Evolutionary conservation across 176 grass and related monocot genomes (phyloP), one percentile per base, ranked within the genome.

Genomic region (Carex parvula): DNA sequence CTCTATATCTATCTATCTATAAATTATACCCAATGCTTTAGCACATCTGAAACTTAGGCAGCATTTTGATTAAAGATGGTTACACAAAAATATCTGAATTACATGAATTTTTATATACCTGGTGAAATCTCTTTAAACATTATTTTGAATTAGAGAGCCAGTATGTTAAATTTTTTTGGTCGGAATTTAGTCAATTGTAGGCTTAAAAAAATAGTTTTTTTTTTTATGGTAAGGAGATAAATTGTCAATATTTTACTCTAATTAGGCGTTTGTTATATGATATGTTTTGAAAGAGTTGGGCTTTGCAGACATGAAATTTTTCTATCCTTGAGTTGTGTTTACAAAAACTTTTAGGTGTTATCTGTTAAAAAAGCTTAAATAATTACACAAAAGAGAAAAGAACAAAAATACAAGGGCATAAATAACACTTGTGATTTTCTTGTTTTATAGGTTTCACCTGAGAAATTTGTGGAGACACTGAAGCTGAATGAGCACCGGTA

Each of bases 401-500:
- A 48, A 55, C 13, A 52, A 55, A 30, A 56, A 12, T 77, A 55
- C 15, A 18, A 42, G 17, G 73, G 73, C 24, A 56, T 77, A 17
- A 77, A 56, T 77, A 32, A 77, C 39, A 73, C 35, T 70, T 44
- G 35, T 26, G 22, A 57, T 76, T 78, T 22, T 56, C 73, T 57
- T 78, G 32, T 68, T 83, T 67, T 52, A 44, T 44, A 93, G 92
- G 87, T 87, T 22, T 73, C 81, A 22, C 89, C 95, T 18, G 87
- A 93, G 81, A 94, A 90, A 6, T 97, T 97, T 71, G 76, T 88
- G 0, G 86, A 94, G 78, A 90, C 89, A 73, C 18, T 97, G 87
- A 94, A 91, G 90, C 81, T 92, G 86, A 94, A 89, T 87, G 89
- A 94, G 74, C 86, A 97, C 81, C 84, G 87, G 54, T 97, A 94